phyloP scores from a whole-genome alignment of 1,284 basidiomycete species.

The Irpex rosettiformis region DNA sequence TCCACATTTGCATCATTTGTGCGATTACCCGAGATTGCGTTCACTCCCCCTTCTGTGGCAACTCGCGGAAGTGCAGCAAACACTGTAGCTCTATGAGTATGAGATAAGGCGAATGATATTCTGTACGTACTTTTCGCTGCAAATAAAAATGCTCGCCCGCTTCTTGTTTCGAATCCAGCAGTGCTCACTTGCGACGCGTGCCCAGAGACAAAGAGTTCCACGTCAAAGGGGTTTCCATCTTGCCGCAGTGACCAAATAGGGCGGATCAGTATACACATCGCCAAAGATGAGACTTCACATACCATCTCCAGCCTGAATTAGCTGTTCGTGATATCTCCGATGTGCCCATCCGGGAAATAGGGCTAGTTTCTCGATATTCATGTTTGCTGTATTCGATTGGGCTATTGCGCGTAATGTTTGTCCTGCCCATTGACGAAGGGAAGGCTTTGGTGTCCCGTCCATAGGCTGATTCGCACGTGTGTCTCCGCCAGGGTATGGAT shows the following conservation, averaged over 20 bases:
- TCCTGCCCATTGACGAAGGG: conserved; percentile 47
- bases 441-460: conserved; percentile 26
- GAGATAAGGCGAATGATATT: background rate
- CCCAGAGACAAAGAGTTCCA: conserved; percentile 74
- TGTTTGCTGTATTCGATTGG: conserved; percentile 2
- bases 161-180: conserved; percentile 61
- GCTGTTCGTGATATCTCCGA: conserved; percentile 27
- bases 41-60: conserved; percentile 2
- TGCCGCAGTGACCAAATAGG: no score
- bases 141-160: conserved; percentile 72
- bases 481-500: background rate
- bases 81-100: conserved; percentile 32
- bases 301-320: conserved; percentile 16
- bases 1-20: conserved; percentile 41
- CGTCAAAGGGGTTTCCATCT: conserved; percentile 50
- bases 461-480: background rate
- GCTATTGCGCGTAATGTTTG: conserved; percentile 34
- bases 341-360: conserved; percentile 43
- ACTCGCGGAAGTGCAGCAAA: conserved; percentile 64
- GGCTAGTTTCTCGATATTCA: conserved; percentile 29
- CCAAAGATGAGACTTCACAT: background rate
- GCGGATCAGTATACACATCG: background rate
- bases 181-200: conserved; percentile 64
- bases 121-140: conserved; percentile 64
- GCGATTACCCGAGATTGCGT: conserved; percentile 12